Conservation (phyloP, 208 protist species). For the Trypanosoma caninum region DNA sequence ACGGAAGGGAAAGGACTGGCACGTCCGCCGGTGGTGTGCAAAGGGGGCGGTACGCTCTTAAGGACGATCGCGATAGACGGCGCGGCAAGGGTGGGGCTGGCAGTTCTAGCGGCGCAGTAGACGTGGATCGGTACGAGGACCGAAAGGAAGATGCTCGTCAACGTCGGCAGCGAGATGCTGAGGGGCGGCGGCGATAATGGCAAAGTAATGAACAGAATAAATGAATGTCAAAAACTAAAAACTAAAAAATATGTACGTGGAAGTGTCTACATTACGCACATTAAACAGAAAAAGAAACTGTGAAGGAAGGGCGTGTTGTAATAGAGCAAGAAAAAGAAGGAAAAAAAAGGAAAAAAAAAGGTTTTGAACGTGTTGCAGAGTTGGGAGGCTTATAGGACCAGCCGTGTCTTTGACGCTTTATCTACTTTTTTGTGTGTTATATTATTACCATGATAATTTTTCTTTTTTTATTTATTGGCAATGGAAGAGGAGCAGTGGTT, state of each 20-base stretch:
- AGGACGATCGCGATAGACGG: slow-evolving; percentile 15
- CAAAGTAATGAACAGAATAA: neutral
- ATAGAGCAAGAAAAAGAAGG: neutral
- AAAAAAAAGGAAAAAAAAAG: slow-evolving; percentile 8
- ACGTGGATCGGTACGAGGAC: slow-evolving; percentile 36
- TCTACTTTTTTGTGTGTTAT: too few species aligned
- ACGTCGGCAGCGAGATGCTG: slow-evolving; percentile 21
- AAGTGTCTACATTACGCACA: too few species aligned
- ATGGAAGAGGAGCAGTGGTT: too few species aligned
- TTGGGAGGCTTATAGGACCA: too few species aligned
- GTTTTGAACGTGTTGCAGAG: neutral
- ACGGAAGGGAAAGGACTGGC: slow-evolving; percentile 21
- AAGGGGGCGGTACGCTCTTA: slow-evolving; percentile 2
- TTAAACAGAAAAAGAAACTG: too few species aligned
- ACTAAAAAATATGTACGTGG: neutral
- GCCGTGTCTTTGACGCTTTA: too few species aligned
- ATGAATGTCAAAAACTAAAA: too few species aligned
- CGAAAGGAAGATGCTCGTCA: slow-evolving; percentile 51
- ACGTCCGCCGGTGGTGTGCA: neutral
- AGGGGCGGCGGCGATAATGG: slow-evolving; percentile 1
- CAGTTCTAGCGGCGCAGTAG: neutral
- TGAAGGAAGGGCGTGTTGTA: neutral
- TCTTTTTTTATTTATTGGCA: too few species aligned
- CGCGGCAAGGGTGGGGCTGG: slow-evolving; percentile 2
- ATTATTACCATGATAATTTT: too few species aligned